Base-by-base conservation (phyloP, 202 grass and related monocot genomes). In the Carex arenaria region DNA sequence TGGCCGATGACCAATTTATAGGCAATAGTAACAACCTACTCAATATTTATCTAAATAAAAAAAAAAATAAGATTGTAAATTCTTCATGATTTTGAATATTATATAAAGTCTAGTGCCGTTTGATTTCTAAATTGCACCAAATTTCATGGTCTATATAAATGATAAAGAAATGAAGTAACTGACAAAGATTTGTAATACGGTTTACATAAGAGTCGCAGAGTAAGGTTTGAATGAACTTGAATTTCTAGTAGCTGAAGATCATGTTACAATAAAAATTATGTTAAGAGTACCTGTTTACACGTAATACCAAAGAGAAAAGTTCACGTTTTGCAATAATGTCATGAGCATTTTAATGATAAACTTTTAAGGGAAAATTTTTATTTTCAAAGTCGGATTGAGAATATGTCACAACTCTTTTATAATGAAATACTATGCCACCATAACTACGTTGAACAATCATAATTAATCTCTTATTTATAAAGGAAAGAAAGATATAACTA, bases 401-500 rank as follows among this genome's bases (percentile, higher is more conserved):
- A 77, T 49, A 51, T 72, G 43, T 72, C 23, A 31, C n/a, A 76
- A 77, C 26, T 57, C 72, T 60, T 56, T 56, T 28, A 77, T 53
- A 59, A 38, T 77, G 28, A 30, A 5, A 59, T 38, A 72, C 11
- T 23, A 17, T 60, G 45, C 45, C 15, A 36, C 17, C 53, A 78
- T 78, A 38, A 59, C 60, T 59, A 57, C 53, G 26, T 32, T 78
- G 1, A 18, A 78, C 36, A 36, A 78, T 59, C 17, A 78, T 19
- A 53, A 78, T 36, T 78, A 4, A 59, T n/a, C 54, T 78, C 55
- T 78, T 59, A 62, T 23, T 62, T 49, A 38, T 59, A 26, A 72
- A 72, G 69, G 52, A 78, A 78, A 59, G 30, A 59, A 78, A 59
- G 7, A 59, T 56, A 34, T 52, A 76, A 76, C 52, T 59, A 77